Evolutionary conservation across 2,329 filamentous ascomycete species (phyloP), one percentile per base, ranked within the genome.

Genomic region (Thyridium curvatum): DNA sequence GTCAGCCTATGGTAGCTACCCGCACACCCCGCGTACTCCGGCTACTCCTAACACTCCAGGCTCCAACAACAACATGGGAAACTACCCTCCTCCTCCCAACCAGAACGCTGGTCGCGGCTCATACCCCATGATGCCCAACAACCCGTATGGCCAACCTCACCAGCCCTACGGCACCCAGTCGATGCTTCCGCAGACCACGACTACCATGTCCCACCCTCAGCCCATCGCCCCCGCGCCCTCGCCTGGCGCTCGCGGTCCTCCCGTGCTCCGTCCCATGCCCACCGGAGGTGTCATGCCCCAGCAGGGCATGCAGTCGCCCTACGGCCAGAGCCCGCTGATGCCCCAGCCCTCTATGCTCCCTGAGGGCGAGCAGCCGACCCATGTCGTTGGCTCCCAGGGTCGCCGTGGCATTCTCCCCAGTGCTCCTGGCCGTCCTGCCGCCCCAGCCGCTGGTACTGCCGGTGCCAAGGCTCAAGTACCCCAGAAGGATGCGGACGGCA

Each of bases 401-500:
- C 82, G 91, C 47, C 79, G 91, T 49, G 91, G 91, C 35, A 94
- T 96, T 30, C 67, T 97, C 45, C 91, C 91, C 13, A 95, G 89
- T 52, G 89, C 90, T 45, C 88, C 89, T 21, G 90, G 90, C 32
- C 76, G 89, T 43, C 86, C 89, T 40, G 80, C 86, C 39, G 86
- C 88, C 18, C 80, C 86, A 26, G 70, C 82, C 16, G 74, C 78
- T 15, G 83, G 86, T 32, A 81, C 79, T 48, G 74, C 77, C 32
- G 71, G 77, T 21, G 73, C 77, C 9, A 94, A 95, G 73, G 86
- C 76, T 54, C 83, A 86, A 44, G 93, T 94, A 46, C 89, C 90
- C 13, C 84, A 87, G 52, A 96, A 97, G 71, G 91, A 97, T 62
- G 88, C 89, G 8, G 91, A 97, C 60, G 93, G 93, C 58, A 97